Percentiles rank a stretch among this genome's conserved stretches.
Conservation (phyloP, 225 moss, liverwort and hornwort species). For the Pseudisothecium myosuroides region DNA sequence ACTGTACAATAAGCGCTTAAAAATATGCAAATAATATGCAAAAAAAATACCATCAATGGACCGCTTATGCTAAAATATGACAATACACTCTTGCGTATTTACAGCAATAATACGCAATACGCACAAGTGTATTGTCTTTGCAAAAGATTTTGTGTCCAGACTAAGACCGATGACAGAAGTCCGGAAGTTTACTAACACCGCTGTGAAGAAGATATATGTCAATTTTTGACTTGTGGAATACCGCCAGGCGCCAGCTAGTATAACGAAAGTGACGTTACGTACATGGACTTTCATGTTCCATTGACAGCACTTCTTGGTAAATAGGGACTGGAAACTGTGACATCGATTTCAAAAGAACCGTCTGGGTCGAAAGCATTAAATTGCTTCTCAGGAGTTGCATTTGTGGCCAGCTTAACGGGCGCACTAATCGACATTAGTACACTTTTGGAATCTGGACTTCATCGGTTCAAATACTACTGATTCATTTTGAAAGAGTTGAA, state of each 20-base stretch:
- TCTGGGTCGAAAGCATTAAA: not conserved
- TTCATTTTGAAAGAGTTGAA: not conserved
- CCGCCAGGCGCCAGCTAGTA: no score
- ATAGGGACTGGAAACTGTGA: not conserved
- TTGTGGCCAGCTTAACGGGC: no score
- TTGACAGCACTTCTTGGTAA: no score
- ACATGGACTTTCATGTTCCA: not conserved
- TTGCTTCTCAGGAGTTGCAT: not conserved
- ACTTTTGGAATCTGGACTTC: not conserved
- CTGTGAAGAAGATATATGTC: not conserved
- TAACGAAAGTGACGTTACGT: not conserved
- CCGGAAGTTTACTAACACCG: not conserved
- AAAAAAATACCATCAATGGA: not conserved
- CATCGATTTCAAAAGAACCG: no score
- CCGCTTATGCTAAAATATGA: not conserved
- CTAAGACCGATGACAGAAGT: not conserved
- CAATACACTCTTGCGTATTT: not conserved
- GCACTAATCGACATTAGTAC: no score
- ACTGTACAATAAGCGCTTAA: not conserved
- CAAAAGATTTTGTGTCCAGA: not conserved
- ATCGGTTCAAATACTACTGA: not conserved
- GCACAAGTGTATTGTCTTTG: not conserved
- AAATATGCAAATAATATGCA: no score
- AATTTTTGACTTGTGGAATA: not conserved
- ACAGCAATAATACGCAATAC: not conserved